These are phyloP conservation scores for Cucurbitaria berberidis DNA, from an alignment of 2,329 filamentous ascomycete species.

Conservation along the genomic window DNA sequence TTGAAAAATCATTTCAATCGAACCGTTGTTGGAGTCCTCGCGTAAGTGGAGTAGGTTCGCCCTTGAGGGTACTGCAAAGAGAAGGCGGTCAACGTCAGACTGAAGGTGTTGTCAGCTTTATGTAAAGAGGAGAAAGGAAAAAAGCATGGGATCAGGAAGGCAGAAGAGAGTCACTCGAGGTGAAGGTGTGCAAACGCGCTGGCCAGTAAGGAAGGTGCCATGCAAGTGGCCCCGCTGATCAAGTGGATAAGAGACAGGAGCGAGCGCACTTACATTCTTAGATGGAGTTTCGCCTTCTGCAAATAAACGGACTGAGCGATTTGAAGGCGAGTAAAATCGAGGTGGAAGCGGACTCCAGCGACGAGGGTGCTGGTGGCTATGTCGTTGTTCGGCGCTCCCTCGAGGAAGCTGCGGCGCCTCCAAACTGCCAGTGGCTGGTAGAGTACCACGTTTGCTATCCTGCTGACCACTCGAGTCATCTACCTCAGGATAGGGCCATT, in stretches of 20 bases:
- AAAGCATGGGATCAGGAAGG: not conserved
- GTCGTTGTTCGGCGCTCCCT: constrained; percentile 22
- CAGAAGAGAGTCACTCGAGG: constrained; percentile 1
- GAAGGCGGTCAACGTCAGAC: constrained; percentile 32
- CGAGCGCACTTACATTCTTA: constrained; percentile 39
- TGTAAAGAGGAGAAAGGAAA: not conserved
- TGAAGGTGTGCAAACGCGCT: constrained; percentile 10
- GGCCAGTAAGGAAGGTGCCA: constrained; percentile 4
- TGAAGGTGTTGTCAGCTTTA: constrained; percentile 20
- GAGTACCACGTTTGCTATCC: constrained; percentile 11
- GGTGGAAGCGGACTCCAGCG: constrained; percentile 24
- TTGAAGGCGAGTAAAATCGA: constrained; percentile 41
- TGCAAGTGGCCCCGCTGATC: constrained; percentile 6
- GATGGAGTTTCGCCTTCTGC: constrained; percentile 33
- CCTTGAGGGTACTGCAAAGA: constrained; percentile 26
- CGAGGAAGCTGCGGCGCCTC: constrained; percentile 11
- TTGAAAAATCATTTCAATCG: constrained; percentile 35
- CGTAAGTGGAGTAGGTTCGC: constrained; percentile 6
- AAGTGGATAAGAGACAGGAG: constrained; percentile 19
- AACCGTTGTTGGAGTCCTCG: constrained; percentile 21
- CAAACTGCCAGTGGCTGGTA: constrained; percentile 7
- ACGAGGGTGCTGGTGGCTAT: constrained; percentile 6
- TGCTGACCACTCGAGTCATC: constrained; percentile 11
- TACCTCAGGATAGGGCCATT: constrained; percentile 21
- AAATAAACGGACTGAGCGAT: constrained; percentile 23